These are phyloP conservation scores for Gaeumannomyces sp. DNA, from an alignment of 2,329 filamentous ascomycete genomes.

Conservation along the genomic window DNA sequence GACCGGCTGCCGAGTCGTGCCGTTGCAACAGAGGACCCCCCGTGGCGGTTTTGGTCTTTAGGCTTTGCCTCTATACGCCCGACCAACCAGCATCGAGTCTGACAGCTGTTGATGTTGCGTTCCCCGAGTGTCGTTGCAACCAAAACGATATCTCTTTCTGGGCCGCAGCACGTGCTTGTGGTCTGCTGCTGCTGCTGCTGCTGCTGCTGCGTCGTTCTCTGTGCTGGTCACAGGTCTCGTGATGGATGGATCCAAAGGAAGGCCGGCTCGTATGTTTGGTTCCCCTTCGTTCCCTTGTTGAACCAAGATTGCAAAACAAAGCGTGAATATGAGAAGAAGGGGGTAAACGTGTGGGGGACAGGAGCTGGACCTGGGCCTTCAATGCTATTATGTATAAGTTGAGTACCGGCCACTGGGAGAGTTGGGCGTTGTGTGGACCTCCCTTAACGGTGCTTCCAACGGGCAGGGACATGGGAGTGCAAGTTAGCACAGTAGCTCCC, in stretches of 20 bases:
- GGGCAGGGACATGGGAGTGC: background rate
- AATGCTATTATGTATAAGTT: constrained; percentile 4
- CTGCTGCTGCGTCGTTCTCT: background rate
- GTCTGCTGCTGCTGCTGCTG: background rate
- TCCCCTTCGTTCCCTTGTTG: background rate
- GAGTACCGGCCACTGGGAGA: background rate
- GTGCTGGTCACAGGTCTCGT: background rate
- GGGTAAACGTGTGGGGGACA: background rate
- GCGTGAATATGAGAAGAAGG: background rate
- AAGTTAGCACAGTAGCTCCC: background rate
- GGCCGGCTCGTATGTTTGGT: background rate
- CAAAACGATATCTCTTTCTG: background rate
- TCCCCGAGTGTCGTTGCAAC: background rate
- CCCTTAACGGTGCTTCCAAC: background rate
- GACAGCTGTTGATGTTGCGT: background rate
- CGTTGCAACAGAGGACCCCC: background rate
- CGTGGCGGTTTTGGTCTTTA: background rate
- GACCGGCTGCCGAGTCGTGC: background rate
- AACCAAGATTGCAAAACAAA: constrained; percentile 3
- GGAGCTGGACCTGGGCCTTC: background rate
- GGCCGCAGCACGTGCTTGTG: background rate
- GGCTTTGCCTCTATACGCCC: background rate
- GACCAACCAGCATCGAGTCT: background rate
- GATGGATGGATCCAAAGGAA: background rate
- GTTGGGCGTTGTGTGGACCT: background rate